Conservation (phyloP, 2,329 filamentous ascomycete species). For the Diaporthe vexans region DNA sequence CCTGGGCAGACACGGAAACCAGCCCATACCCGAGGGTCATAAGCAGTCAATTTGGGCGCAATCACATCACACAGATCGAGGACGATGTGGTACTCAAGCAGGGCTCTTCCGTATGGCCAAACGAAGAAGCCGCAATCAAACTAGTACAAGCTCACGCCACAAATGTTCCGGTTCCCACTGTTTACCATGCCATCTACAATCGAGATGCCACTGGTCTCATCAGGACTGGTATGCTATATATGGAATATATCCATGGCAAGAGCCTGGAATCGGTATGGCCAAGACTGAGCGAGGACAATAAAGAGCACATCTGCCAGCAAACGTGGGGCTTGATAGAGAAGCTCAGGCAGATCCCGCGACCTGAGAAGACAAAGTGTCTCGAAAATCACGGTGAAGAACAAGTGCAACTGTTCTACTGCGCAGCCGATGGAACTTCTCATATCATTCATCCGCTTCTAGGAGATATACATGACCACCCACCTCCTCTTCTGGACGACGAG, state of each 20-base stretch:
- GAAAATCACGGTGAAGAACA: background rate
- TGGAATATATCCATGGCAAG: background rate
- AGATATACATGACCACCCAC: background rate
- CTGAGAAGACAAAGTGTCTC: background rate
- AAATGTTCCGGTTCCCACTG: background rate
- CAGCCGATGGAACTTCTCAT: background rate
- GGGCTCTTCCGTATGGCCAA: background rate
- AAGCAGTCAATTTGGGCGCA: background rate
- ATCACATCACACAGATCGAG: background rate
- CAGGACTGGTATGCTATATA: background rate
- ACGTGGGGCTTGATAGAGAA: background rate
- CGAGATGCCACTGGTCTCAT: background rate
- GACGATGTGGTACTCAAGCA: background rate
- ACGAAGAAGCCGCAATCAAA: background rate
- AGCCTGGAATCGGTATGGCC: background rate
- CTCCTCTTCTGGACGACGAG: background rate
- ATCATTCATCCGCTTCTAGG: background rate
- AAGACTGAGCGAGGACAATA: background rate
- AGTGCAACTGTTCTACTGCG: background rate
- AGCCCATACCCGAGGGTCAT: background rate
- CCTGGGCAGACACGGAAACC: background rate
- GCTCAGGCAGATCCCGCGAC: background rate
- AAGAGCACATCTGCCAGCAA: background rate
- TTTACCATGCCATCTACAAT: background rate
- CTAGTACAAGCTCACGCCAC: background rate